Evolutionary conservation across 257 asterid genomes (phyloP), one percentile per base, ranked within the genome.

Genomic region (Scutellaria minor): DNA sequence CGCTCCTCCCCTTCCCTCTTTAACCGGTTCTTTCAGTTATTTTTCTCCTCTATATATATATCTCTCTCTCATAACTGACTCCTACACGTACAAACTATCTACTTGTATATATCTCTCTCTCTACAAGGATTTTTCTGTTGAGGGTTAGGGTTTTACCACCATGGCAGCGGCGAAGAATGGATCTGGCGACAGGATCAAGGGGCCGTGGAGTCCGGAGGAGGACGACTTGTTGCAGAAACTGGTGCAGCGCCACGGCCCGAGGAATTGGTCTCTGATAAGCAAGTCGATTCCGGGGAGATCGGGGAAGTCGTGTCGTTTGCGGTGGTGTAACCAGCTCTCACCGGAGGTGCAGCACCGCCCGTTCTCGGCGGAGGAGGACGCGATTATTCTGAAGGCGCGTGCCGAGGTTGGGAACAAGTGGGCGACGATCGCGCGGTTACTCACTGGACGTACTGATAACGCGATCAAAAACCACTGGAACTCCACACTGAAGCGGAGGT

Each of bases 301-400:
- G 45, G 88, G 90, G 9, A 83, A 83, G 45, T 85, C 90, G n/a
- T 85, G 90, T 72, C 75, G 90, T 1, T 46, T 83, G 68, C 80
- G 90, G 66, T 83, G 88, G 90, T 83, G 86, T 54, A 85, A 85
- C 27, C 88, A 85, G 83, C 85, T 85, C 2, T 81, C 90, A 4
- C 90, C 90, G 74, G 82, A n/a, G 66, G 88, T 85, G 53, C 75
- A 73, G 78, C 85, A 75, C 56, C 82, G 83, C 3, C 56, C 88
- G 66, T 85, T 85, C 79, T 71, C 86, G 68, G 74, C 64, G 41
- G 85, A 85, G 70, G 90, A 85, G 74, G 88, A 85, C 15, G 82
- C 57, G 7, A 64, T 79, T 9, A 81, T 85, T n/a, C 47, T 85
- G 5, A 14, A 20, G 68, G 88, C 86, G 60, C 90, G 83, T 20